Conservation (phyloP, 768 basidiomycete species). For the Trametes maxima region DNA sequence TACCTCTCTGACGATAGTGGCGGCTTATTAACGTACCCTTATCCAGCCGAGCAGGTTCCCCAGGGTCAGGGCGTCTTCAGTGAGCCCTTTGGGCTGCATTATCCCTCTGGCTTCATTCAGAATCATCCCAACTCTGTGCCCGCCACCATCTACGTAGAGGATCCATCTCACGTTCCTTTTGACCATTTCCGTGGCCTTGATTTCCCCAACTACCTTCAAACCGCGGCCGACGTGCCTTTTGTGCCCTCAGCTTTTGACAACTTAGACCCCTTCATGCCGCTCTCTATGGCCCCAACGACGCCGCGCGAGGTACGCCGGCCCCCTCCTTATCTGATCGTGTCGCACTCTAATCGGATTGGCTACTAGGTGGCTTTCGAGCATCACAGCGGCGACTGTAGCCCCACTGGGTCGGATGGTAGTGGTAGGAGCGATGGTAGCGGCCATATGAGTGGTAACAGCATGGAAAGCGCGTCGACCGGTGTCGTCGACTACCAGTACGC, state of each 20-base stretch:
- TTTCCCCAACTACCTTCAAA: constrained; percentile 7
- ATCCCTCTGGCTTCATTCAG: constrained; percentile 6
- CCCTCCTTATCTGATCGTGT: constrained; percentile 21
- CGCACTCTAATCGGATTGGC: constrained; percentile 11
- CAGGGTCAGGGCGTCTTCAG: constrained; percentile 11
- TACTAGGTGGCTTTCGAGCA: constrained; percentile 5
- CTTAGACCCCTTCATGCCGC: constrained; percentile 4
- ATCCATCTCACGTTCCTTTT: constrained; percentile 24
- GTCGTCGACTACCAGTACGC: constrained; percentile 7
- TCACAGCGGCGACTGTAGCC: constrained; percentile 22
- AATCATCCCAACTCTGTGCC: constrained; percentile 5
- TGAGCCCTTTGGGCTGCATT: constrained; percentile 14
- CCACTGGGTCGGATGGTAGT: constrained; percentile 15
- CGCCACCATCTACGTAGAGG: constrained; percentile 25
- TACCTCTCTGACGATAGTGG: constrained; percentile 21
- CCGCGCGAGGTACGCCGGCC: constrained; percentile 10
- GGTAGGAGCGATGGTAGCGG: constrained; percentile 20
- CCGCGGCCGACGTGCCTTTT: constrained; percentile 11
- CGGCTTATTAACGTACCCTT: constrained; percentile 13
- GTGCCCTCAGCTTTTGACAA: not conserved
- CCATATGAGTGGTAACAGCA: constrained; percentile 9
- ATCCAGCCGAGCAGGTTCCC: constrained; percentile 11
- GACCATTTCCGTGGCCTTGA: constrained; percentile 5
- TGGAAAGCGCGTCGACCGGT: constrained; percentile 22
- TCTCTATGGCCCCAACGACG: constrained; percentile 15